Conservation (phyloP, 495 filamentous ascomycete species). For the Patellaria atrata region DNA sequence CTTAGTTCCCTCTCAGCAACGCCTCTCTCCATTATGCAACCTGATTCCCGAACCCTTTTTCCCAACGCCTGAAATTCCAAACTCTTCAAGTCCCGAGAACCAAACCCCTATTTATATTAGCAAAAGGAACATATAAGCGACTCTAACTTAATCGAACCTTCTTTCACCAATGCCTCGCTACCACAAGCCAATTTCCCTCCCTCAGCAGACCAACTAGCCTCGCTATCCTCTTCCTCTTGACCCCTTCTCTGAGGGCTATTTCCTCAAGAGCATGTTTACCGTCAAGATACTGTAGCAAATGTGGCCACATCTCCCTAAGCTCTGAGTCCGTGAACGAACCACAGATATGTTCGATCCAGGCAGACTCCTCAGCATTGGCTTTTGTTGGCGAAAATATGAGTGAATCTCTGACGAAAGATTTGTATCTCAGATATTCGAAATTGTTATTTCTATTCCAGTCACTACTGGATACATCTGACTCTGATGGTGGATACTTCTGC, state of each 20-base stretch:
- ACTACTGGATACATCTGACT: no score
- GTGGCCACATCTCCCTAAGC: conserved; percentile 38
- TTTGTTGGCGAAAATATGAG: conserved; percentile 41
- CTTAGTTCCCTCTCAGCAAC: no score
- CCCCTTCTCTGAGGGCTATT: conserved; percentile 61
- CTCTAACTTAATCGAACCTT: no score
- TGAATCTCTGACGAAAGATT: conserved; percentile 21
- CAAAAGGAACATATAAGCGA: no score
- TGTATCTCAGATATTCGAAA: no score
- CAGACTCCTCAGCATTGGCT: conserved; percentile 46
- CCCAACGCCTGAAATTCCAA: no score
- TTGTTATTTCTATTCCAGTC: no score
- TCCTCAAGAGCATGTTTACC: conserved; percentile 77
- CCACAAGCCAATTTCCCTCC: conserved; percentile 32
- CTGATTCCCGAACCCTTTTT: no score
- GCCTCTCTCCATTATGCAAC: no score
- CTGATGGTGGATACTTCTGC: no score
- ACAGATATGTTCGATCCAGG: conserved; percentile 60
- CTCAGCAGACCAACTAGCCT: conserved; percentile 49
- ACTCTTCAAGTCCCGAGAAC: no score
- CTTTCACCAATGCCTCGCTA: conserved; percentile 49
- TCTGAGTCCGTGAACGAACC: conserved; percentile 23
- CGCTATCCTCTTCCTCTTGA: conserved; percentile 74
- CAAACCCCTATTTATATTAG: no score
- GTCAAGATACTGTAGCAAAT: conserved; percentile 67